phyloP scores from a whole-genome alignment of 495 filamentous ascomycete species.

The Aspergillus diversus region DNA sequence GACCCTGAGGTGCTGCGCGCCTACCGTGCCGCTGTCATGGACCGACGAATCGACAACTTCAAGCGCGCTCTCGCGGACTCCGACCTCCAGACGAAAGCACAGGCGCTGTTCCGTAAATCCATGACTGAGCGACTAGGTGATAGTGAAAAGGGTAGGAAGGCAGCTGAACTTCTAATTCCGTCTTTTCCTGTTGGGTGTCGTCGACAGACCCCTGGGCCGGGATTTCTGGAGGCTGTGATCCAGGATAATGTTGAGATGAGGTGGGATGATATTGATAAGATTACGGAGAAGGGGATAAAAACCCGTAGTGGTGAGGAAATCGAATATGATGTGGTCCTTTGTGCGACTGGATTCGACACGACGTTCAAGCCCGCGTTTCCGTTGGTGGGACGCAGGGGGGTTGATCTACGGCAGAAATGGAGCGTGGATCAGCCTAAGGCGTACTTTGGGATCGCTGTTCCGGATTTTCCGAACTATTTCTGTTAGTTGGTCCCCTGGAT shows the following conservation, averaged over 20 bases:
- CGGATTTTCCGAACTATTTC: conserved; percentile 14
- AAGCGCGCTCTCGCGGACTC: conserved; percentile 20
- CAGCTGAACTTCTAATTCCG: conserved; percentile 29
- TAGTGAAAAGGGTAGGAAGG: conserved; percentile 14
- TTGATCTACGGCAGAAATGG: conserved; percentile 10
- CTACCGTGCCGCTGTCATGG: conserved; percentile 23
- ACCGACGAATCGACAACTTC: conserved; percentile 24
- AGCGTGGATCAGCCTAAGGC: conserved; percentile 10
- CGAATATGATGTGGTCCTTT: conserved; percentile 51
- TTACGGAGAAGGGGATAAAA: conserved; percentile 53
- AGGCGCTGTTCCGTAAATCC: conserved; percentile 16
- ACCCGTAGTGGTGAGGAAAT: conserved; percentile 25
- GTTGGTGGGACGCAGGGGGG: conserved; percentile 4
- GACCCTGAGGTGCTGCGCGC: conserved; percentile 20
- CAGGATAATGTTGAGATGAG: conserved; percentile 53
- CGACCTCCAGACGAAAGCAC: conserved; percentile 18
- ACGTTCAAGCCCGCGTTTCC: conserved; percentile 11
- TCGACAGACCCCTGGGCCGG: conserved; percentile 45
- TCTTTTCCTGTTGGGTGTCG: conserved; percentile 44
- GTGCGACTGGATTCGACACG: conserved; percentile 27
- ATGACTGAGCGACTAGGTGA: conserved; percentile 19
- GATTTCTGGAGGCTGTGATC: conserved; percentile 42
- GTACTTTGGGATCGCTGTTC: conserved; percentile 7
- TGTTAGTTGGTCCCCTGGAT: neutral
- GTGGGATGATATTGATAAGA: conserved; percentile 46